phyloP scores from a whole-genome alignment of 2,329 filamentous ascomycete genomes.

The Didymella lethalis region DNA sequence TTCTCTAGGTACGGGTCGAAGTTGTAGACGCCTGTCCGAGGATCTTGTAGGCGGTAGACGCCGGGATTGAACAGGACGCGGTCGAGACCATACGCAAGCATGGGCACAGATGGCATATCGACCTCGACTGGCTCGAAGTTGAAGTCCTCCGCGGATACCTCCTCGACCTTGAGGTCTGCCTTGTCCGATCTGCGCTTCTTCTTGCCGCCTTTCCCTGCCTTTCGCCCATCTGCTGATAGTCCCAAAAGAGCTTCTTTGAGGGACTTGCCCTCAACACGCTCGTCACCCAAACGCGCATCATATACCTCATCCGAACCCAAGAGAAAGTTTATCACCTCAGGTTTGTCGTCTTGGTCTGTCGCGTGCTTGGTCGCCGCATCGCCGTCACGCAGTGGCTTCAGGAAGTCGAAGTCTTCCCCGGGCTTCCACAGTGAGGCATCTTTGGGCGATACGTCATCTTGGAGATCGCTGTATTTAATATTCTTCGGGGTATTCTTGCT shows the following conservation, averaged over 20 bases:
- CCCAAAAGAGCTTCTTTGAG: constrained; percentile 37
- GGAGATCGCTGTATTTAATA: neutral
- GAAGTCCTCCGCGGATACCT: constrained; percentile 40
- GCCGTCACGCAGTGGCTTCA: neutral
- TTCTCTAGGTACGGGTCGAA: constrained; percentile 93
- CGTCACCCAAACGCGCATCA: neutral
- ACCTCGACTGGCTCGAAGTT: constrained; percentile 51
- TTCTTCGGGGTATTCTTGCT: constrained; percentile 3
- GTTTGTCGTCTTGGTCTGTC: neutral
- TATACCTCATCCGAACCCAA: neutral
- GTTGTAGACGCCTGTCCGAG: constrained; percentile 87
- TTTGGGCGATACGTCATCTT: neutral
- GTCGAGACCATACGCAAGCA: constrained; percentile 77
- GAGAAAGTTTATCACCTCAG: neutral
- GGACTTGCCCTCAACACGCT: constrained; percentile 18
- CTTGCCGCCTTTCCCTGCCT: constrained; percentile 15
- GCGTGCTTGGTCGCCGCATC: neutral
- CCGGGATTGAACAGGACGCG: constrained; percentile 91
- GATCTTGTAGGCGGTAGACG: constrained; percentile 90
- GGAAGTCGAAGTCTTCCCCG: neutral
- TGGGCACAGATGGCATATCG: constrained; percentile 64
- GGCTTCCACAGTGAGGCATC: neutral
- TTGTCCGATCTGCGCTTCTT: neutral
- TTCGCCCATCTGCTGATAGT: constrained; percentile 1
- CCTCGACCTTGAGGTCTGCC: constrained; percentile 35